These are phyloP conservation scores for Xanthoparmelia taractica DNA, from an alignment of 495 filamentous ascomycete genomes.

Conservation along the genomic window DNA sequence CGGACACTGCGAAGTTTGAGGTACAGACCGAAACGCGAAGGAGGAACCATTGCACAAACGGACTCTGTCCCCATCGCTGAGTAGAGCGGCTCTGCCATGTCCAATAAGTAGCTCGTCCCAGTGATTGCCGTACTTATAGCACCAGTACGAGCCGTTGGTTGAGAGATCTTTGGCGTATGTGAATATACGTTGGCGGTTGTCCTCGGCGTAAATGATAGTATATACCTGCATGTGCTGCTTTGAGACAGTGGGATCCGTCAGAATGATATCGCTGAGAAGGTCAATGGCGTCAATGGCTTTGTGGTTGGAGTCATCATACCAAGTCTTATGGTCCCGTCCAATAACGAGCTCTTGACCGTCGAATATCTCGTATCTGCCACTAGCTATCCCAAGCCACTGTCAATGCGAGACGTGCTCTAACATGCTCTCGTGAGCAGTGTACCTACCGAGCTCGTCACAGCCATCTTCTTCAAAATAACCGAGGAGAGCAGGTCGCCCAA, in stretches of 20 bases:
- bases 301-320: conserved; percentile 20
- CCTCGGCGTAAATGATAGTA: conserved; percentile 46
- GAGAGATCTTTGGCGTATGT: conserved; percentile 58
- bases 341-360: conserved; percentile 33
- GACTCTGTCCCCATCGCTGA: conserved; percentile 50
- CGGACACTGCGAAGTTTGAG: conserved; percentile 2
- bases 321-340: conserved; percentile 33
- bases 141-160: conserved; percentile 47
- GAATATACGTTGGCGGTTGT: conserved; percentile 35
- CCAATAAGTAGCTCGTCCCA: conserved; percentile 46
- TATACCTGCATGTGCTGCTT: conserved; percentile 56
- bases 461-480: conserved; percentile 3
- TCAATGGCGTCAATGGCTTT: background rate
- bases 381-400: background rate
- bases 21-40: conserved; percentile 24
- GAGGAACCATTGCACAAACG: conserved; percentile 18
- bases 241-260: conserved; percentile 43
- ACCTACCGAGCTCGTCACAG: background rate
- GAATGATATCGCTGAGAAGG: conserved; percentile 34
- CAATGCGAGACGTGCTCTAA: background rate
- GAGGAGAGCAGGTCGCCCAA: background rate
- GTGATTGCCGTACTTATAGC: conserved; percentile 47
- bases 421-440: background rate
- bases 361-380: conserved; percentile 15
- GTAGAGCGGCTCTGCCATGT: conserved; percentile 37